Evolutionary conservation across 306 rosid genomes (phyloP), one percentile per base, ranked within the genome.

Genomic region (Ammopiptanthus mongolicus): DNA sequence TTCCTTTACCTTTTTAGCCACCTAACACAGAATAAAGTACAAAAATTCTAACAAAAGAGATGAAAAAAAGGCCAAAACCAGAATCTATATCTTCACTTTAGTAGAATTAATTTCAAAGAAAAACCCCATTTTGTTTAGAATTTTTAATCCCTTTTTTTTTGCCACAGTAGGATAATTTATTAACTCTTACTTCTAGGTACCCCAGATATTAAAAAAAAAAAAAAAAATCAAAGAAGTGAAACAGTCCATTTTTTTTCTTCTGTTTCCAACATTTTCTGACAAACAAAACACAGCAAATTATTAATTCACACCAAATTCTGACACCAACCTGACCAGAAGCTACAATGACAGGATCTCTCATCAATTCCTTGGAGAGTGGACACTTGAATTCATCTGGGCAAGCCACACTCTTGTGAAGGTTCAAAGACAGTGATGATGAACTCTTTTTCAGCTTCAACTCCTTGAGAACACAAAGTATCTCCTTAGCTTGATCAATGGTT

Each of bases 291-390:
- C 18, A 61, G 53, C 3, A 52, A 72, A 78, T 11, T 51, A 55
- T 5, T 56, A 56, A 25, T 0, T 9, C 13, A 14, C 13, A 31
- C 17, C 11, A 69, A 80, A 74, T 65, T 70, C 6, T 51, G 68
- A 44, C 3, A 83, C 96, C 60, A 76, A 93, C 97, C 98, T 91
- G 89, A 31, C 98, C 97, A 33, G 97, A 80, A 53, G 93, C 86
- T 6, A 89, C 87, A 82, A 91, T 82, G 62, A 93, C 97, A 73
- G 98, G 98, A 87, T 93, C 98, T 89, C 83, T 86, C 98, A 93
- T 93, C 84, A 93, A 80, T 53, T 93, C 96, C 41, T 87, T 86
- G 59, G 97, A 93, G 62, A 93, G 88, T 1, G 98, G 98, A 55
- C 98, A 93, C 7, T 85, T 87, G 62, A 91, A 93, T 71, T 89